A percentile compares a stretch with the other conserved stretches of the same genome.
These are phyloP conservation scores for Leptographium radiaticola DNA, from an alignment of 2,329 filamentous ascomycete species.

Conservation along the genomic window DNA sequence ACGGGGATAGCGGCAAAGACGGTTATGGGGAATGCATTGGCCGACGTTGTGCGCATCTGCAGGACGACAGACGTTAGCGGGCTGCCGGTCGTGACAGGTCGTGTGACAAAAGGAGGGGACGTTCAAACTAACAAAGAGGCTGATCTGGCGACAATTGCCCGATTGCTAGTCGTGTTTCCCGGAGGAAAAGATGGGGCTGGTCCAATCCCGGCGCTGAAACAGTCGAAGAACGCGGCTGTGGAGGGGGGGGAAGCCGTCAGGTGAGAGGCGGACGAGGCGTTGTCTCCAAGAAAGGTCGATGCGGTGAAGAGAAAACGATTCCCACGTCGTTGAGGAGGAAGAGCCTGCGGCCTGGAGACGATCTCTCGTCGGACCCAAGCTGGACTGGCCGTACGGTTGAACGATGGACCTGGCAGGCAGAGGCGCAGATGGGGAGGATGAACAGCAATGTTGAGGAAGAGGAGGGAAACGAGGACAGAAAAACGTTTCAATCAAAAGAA, in stretches of 20 bases:
- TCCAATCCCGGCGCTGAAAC: too few relatives aligned
- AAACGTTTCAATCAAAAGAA: not conserved
- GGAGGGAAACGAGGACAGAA: constrained; percentile 2
- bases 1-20: not conserved
- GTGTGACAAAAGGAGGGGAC: too few relatives aligned
- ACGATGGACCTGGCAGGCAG: not conserved
- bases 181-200: too few relatives aligned
- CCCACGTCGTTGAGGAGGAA: not conserved
- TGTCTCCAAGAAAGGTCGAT: too few relatives aligned
- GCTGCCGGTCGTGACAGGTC: not conserved
- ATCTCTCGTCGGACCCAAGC: not conserved
- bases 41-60: not conserved
- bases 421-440: not conserved
- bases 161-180: too few relatives aligned
- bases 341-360: not conserved
- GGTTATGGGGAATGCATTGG: constrained; percentile 16
- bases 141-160: too few relatives aligned
- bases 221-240: too few relatives aligned
- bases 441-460: not conserved
- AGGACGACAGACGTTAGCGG: not conserved
- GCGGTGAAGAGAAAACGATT: not conserved
- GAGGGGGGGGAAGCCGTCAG: too few relatives aligned
- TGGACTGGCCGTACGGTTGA: not conserved
- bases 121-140: too few relatives aligned
- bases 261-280: too few relatives aligned